These are phyloP conservation scores for Candida verbasci DNA, from an alignment of 805 yeast species.

Conservation along the genomic window DNA sequence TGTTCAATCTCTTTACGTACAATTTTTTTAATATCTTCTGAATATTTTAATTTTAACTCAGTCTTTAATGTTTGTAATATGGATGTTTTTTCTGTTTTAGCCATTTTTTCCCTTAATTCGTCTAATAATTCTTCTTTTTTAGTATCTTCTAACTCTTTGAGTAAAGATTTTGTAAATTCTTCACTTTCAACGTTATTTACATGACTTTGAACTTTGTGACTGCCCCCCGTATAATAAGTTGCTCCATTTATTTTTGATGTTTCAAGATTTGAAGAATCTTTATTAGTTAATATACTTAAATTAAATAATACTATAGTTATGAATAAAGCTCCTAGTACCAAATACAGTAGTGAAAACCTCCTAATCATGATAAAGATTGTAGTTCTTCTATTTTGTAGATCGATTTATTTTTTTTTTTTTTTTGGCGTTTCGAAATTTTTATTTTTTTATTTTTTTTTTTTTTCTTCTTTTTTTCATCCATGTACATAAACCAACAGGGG, in stretches of 20 bases:
- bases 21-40: constrained; percentile 6
- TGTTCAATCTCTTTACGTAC: constrained; percentile 5
- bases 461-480: too few relatives aligned
- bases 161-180: constrained; percentile 2
- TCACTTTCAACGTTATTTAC: constrained; percentile 7
- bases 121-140: constrained; percentile 5
- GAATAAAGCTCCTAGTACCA: constrained; percentile 3
- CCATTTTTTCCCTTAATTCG: constrained; percentile 4
- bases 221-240: constrained; percentile 5
- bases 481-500: too few relatives aligned
- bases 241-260: constrained; percentile 4
- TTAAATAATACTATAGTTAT: constrained; percentile 4
- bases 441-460: too few relatives aligned
- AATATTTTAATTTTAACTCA: constrained; percentile 3
- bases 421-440: too few relatives aligned
- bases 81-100: constrained; percentile 3
- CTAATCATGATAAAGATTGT: constrained; percentile 7
- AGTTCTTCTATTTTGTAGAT: not conserved
- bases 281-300: not conserved
- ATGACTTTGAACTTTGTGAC: constrained; percentile 5
- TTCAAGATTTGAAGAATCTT: not conserved
- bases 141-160: constrained; percentile 7
- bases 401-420: too few relatives aligned
- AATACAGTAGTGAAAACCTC: constrained; percentile 8
- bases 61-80: constrained; percentile 7